Conservation (phyloP, 768 basidiomycete species). For the Macrolepiota fuliginosa region DNA sequence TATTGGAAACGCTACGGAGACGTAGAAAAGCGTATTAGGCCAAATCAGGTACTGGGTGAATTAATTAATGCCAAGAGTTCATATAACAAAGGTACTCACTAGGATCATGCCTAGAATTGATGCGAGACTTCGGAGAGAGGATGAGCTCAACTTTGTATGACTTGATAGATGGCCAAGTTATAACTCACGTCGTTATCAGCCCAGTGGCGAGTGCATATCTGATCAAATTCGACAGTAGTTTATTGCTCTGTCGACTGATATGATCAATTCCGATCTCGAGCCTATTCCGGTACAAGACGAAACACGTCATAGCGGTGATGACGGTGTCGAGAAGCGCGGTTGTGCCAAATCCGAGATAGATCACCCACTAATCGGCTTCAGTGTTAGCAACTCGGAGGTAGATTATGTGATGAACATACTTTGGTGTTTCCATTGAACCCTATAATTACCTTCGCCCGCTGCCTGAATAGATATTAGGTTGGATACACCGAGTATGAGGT, state of each 20-base stretch:
- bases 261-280: conserved; percentile 20
- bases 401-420: neutral
- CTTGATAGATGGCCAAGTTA: neutral
- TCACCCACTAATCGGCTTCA: neutral
- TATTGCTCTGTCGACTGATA: conserved; percentile 19
- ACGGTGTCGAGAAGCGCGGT: conserved; percentile 27
- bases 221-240: conserved; percentile 17
- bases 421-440: neutral
- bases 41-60: conserved; percentile 26
- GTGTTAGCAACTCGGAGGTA: neutral
- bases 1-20: conserved; percentile 29
- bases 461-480: neutral
- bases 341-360: conserved; percentile 16
- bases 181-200: neutral
- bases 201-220: neutral
- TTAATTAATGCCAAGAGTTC: neutral
- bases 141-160: neutral
- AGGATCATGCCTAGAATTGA: neutral
- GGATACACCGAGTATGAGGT: neutral
- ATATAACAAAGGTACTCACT: neutral
- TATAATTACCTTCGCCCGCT: neutral
- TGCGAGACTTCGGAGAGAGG: neutral
- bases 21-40: conserved; percentile 27
- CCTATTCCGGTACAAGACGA: conserved; percentile 27
- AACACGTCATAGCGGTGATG: conserved; percentile 30